A percentile compares a stretch with the other conserved stretches of the same genome.
These are phyloP conservation scores for Davidsoniella virescens DNA, from an alignment of 2,329 filamentous ascomycete species.

Conservation along the genomic window DNA sequence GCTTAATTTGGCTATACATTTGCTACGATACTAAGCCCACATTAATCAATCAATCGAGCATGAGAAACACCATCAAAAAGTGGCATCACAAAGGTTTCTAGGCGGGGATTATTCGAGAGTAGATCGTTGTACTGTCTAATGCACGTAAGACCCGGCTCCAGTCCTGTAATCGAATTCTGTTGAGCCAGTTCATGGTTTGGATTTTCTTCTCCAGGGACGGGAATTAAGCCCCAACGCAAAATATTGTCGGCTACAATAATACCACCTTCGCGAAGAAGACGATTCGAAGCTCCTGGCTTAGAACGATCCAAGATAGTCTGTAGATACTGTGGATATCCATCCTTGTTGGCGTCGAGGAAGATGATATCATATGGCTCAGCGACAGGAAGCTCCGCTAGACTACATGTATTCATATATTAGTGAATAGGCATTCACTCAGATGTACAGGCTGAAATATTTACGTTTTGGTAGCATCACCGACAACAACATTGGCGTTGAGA, in stretches of 20 bases:
- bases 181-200: conserved; percentile 16
- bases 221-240: conserved; percentile 32
- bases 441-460: not conserved
- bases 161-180: conserved; percentile 4
- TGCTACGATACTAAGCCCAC: too few species aligned
- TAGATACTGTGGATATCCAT: conserved; percentile 33
- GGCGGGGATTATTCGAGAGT: conserved; percentile 18
- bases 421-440: not conserved
- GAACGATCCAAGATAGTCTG: conserved; percentile 29
- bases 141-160: conserved; percentile 13
- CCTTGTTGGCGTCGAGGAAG: conserved; percentile 39
- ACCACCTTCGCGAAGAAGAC: conserved; percentile 32
- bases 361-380: conserved; percentile 34
- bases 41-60: conserved; percentile 22
- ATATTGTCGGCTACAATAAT: conserved; percentile 40
- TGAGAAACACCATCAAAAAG: conserved; percentile 29
- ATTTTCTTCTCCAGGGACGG: conserved; percentile 24
- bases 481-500: conserved; percentile 7
- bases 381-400: conserved; percentile 21
- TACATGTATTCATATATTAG: conserved; percentile 13
- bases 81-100: conserved; percentile 26
- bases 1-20: too few species aligned
- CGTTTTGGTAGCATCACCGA: conserved; percentile 3
- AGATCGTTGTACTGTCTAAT: conserved; percentile 15
- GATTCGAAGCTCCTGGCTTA: conserved; percentile 20